Conservation (phyloP, 169 alveolate genomes). For the Miamiensis avidus region DNA sequence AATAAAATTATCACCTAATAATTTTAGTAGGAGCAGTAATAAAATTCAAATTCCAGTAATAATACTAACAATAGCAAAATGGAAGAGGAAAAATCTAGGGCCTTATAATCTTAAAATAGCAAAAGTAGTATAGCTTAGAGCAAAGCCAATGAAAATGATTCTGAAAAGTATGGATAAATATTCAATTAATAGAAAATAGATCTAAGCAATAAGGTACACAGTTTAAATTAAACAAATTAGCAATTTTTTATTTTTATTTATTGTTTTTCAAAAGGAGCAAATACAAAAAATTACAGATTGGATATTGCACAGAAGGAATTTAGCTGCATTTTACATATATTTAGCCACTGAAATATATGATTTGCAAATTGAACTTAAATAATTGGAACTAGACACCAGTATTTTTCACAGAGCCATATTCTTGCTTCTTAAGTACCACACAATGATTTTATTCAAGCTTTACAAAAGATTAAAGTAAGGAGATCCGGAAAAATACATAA, state of each 20-base stretch:
- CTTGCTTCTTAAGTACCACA: neutral
- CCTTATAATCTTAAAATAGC: neutral
- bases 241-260: too few species aligned
- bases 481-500: neutral
- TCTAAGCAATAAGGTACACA: too few species aligned
- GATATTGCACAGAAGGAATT: neutral
- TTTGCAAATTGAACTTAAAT: neutral
- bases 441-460: too few species aligned
- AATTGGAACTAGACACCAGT: neutral
- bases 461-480: too few species aligned
- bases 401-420: neutral
- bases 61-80: too few species aligned
- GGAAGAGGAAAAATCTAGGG: too few species aligned
- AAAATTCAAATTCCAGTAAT: too few species aligned
- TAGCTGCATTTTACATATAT: neutral
- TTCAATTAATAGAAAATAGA: too few species aligned
- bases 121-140: neutral
- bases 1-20: neutral
- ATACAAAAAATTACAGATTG: neutral
- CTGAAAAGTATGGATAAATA: too few species aligned
- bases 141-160: too few species aligned
- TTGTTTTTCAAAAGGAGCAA: neutral
- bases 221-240: too few species aligned
- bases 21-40: too few species aligned
- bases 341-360: neutral